A percentile compares a stretch with the other conserved stretches of the same genome.
Evolutionary conservation across 192 early-diverging fungal genomes (phyloP).

Genomic region (Backusella parvicylindrica): DNA sequence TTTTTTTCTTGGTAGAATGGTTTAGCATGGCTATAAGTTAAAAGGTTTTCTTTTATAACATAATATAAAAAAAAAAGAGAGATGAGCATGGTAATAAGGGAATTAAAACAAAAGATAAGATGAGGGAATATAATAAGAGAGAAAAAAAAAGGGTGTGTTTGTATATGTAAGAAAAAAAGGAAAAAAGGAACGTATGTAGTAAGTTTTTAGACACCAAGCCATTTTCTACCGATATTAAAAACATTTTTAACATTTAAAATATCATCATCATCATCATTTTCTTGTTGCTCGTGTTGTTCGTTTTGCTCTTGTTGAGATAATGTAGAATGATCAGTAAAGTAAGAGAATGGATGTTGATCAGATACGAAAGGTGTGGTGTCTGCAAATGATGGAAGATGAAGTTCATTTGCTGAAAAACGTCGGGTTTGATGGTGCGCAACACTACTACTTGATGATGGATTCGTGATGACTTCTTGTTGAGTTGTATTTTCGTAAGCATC

Average conservation of each 20-base stretch:
- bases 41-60: neutral
- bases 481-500: conserved; percentile 15
- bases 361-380: conserved; percentile 11
- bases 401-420: neutral
- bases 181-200: neutral
- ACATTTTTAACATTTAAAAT: conserved; percentile 2
- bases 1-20: neutral
- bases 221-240: conserved; percentile 1
- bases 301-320: neutral
- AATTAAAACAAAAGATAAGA: neutral
- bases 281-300: neutral
- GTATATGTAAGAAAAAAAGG: neutral
- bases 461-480: neutral
- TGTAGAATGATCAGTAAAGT: conserved; percentile 13
- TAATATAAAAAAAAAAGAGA: neutral
- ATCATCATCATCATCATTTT: neutral
- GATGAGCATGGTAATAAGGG: neutral
- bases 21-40: neutral
- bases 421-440: neutral
- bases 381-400: conserved; percentile 5
- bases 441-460: neutral
- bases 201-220: conserved; percentile 1
- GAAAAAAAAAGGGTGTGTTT: neutral
- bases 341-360: conserved; percentile 26
- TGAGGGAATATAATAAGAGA: neutral